Percentiles rank a stretch among this genome's conserved stretches.
Conservation (phyloP, 352 stramenopile species). For the Phytophthora europaea region DNA sequence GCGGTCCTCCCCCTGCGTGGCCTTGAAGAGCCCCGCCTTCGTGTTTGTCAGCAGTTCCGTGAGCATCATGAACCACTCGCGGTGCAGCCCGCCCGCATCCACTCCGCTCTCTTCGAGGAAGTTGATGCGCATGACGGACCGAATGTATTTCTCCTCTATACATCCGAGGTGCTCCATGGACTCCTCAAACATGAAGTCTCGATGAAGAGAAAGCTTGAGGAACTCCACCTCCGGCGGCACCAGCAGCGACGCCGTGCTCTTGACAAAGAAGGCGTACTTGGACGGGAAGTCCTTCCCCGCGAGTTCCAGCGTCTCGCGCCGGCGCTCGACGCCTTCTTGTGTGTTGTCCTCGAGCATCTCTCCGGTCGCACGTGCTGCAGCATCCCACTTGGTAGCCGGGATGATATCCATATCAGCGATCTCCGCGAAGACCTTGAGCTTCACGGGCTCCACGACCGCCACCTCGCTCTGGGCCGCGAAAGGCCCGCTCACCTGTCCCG, state of each 20-base stretch:
- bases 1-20: slow-evolving; percentile 62
- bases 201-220: slow-evolving; percentile 58
- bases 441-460: slow-evolving; percentile 40
- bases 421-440: slow-evolving; percentile 46
- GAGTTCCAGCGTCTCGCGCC: slow-evolving; percentile 41
- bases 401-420: slow-evolving; percentile 51
- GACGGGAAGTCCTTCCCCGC: slow-evolving; percentile 52
- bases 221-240: slow-evolving; percentile 55
- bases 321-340: slow-evolving; percentile 39
- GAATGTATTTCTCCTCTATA: slow-evolving; percentile 64
- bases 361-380: slow-evolving; percentile 39
- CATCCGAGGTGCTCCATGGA: slow-evolving; percentile 70
- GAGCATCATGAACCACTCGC: slow-evolving; percentile 91
- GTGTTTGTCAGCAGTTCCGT: slow-evolving; percentile 66
- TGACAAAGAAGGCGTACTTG: slow-evolving; percentile 66
- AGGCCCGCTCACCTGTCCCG: slow-evolving; percentile 30
- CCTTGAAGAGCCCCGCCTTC: slow-evolving; percentile 62
- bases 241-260: slow-evolving; percentile 43
- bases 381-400: slow-evolving; percentile 45
- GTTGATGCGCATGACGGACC: slow-evolving; percentile 77
- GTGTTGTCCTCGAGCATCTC: slow-evolving; percentile 42
- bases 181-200: slow-evolving; percentile 69
- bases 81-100: slow-evolving; percentile 87
- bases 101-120: slow-evolving; percentile 87
- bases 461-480: slow-evolving; percentile 37